A percentile compares a stretch with the other conserved stretches of the same genome.
These are phyloP conservation scores for Astraeus odoratus DNA, from an alignment of 768 basidiomycete genomes.

Conservation along the genomic window DNA sequence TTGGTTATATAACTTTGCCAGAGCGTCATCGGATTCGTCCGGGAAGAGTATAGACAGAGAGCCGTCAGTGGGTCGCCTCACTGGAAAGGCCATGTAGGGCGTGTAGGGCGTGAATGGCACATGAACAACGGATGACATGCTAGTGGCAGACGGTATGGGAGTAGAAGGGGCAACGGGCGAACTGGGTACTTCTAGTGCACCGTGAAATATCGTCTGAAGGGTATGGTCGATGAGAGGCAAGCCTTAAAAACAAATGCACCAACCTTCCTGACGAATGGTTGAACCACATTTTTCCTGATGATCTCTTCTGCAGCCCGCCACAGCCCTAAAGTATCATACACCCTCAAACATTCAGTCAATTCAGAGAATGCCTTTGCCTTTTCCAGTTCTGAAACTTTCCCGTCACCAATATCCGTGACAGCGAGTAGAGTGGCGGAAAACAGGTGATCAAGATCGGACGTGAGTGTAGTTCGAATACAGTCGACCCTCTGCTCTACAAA, in stretches of 20 bases:
- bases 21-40: slow-evolving; percentile 58
- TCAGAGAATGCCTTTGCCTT: slow-evolving; percentile 57
- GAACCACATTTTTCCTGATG: slow-evolving; percentile 62
- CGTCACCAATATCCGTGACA: slow-evolving; percentile 42
- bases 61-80: slow-evolving; percentile 31
- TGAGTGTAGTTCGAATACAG: slow-evolving; percentile 76
- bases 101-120: slow-evolving; percentile 53
- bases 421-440: slow-evolving; percentile 57
- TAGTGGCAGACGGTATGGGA: slow-evolving; percentile 37
- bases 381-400: slow-evolving; percentile 54
- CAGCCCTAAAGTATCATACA: slow-evolving; percentile 72
- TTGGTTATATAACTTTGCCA: slow-evolving; percentile 75
- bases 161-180: slow-evolving; percentile 77
- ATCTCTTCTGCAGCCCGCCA: slow-evolving; percentile 90
- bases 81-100: slow-evolving; percentile 41
- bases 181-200: slow-evolving; percentile 58
- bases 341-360: slow-evolving; percentile 69
- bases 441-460: slow-evolving; percentile 78
- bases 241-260: slow-evolving; percentile 6
- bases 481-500: slow-evolving; percentile 60
- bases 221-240: slow-evolving; percentile 4
- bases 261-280: slow-evolving; percentile 74
- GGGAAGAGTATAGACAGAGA: slow-evolving; percentile 44
- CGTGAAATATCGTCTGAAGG: slow-evolving; percentile 66
- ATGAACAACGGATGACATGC: slow-evolving; percentile 20